phyloP scores from a whole-genome alignment of 805 yeast species.

The Ogataea methylovora region DNA sequence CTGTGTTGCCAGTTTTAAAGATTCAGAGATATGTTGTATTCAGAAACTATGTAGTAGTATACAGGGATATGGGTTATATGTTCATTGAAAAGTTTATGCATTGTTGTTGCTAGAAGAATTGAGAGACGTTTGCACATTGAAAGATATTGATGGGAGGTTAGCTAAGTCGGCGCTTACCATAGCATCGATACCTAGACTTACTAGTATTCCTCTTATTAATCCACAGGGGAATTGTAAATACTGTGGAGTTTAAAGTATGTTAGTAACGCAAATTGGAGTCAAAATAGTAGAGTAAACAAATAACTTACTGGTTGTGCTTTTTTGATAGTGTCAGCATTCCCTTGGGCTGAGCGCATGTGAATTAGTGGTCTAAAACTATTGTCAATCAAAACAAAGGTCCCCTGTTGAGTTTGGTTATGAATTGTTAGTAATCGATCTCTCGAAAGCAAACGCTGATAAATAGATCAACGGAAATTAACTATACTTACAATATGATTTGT shows the following conservation, averaged over 20 bases:
- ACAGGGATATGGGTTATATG: too few species aligned
- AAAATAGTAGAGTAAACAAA: not conserved
- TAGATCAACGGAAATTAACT: not conserved
- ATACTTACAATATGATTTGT: slow-evolving; percentile 71
- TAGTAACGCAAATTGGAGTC: slow-evolving; percentile 1
- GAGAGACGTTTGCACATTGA: slow-evolving; percentile 53
- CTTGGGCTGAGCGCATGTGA: slow-evolving; percentile 39
- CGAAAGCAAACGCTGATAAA: too few species aligned
- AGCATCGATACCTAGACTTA: slow-evolving; percentile 62
- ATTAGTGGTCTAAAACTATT: slow-evolving; percentile 48
- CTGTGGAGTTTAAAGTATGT: slow-evolving; percentile 1
- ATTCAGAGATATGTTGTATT: too few species aligned
- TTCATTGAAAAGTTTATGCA: too few species aligned
- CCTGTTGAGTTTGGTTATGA: too few species aligned
- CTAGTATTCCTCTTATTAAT: slow-evolving; percentile 62
- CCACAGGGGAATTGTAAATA: slow-evolving; percentile 73
- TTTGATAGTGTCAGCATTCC: slow-evolving; percentile 34
- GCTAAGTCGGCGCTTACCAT: slow-evolving; percentile 57
- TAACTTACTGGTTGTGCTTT: slow-evolving; percentile 29
- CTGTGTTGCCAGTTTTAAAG: too few species aligned
- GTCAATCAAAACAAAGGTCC: slow-evolving; percentile 76
- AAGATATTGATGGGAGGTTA: slow-evolving; percentile 60
- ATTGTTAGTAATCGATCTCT: too few species aligned
- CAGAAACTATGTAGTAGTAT: too few species aligned
- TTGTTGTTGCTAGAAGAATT: not conserved